A percentile compares a stretch with the other conserved stretches of the same genome.
phyloP scores from a whole-genome alignment of 2,329 filamentous ascomycete species.

The Exophiala bonariae region DNA sequence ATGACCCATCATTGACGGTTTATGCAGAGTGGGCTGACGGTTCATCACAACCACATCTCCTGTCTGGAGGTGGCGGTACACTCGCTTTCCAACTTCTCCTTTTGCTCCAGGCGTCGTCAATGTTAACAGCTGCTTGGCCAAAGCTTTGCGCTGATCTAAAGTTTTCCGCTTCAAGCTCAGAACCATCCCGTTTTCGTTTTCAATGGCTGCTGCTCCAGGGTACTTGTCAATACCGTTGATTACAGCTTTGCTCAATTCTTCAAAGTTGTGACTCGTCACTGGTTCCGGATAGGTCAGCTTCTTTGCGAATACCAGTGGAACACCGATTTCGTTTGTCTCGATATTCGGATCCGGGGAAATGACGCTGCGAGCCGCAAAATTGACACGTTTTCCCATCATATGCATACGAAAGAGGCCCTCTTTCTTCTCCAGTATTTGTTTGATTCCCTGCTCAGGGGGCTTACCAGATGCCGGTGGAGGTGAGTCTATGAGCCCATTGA shows the following conservation, averaged over 20 bases:
- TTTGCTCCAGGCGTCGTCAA: conserved; percentile 73
- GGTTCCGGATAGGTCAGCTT: conserved; percentile 97
- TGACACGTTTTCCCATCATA: conserved; percentile 99
- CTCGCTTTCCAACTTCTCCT: conserved; percentile 87
- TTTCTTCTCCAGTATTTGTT: conserved; percentile 97
- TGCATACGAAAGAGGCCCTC: conserved; percentile 98
- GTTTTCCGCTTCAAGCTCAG: conserved; percentile 85
- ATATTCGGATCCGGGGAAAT: conserved; percentile 98
- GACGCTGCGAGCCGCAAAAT: conserved; percentile 94
- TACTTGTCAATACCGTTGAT: conserved; percentile 93
- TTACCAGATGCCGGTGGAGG: conserved; percentile 79
- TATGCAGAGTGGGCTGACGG: conserved; percentile 94
- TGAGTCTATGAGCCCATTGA: conserved; percentile 92
- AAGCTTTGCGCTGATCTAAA: conserved; percentile 78
- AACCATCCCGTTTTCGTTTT: conserved; percentile 92
- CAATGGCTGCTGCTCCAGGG: conserved; percentile 90
- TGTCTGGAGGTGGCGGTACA: conserved; percentile 91
- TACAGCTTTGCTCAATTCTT: conserved; percentile 92
- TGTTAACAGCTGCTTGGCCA: conserved; percentile 90
- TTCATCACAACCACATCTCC: conserved; percentile 99
- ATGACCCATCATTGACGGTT: conserved; percentile 99
- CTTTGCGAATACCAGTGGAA: conserved; percentile 94
- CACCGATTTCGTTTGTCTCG: conserved; percentile 97
- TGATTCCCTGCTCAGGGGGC: conserved; percentile 87
- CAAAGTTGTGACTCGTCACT: conserved; percentile 95